A percentile compares a stretch with the other conserved stretches of the same genome.
Evolutionary conservation across 2,329 filamentous ascomycete genomes (phyloP).

Genomic region (Xylaria sp.): DNA sequence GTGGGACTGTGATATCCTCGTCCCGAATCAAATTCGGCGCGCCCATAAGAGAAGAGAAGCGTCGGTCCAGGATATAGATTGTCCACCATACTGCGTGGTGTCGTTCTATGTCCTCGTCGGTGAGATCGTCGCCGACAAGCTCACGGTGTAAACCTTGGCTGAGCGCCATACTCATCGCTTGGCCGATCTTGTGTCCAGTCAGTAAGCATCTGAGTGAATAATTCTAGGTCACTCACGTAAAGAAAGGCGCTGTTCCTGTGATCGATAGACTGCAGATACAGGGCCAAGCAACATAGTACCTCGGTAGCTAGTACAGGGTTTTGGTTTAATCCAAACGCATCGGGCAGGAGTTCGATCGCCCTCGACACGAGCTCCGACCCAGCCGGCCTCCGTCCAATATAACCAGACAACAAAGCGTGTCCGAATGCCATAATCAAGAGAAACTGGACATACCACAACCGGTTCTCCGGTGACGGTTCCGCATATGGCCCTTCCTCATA

Average conservation of each 20-base stretch:
- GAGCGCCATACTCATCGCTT: constrained; percentile 25
- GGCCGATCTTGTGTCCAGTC: constrained; percentile 17
- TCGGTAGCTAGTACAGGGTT: constrained; percentile 13
- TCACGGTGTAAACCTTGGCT: constrained; percentile 21
- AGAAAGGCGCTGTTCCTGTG: constrained; percentile 16
- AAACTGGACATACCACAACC: constrained; percentile 20
- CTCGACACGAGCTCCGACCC: constrained; percentile 21
- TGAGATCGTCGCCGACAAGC: constrained; percentile 12
- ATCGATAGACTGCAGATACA: constrained; percentile 25
- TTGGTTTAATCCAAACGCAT: constrained; percentile 20
- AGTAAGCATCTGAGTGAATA: neutral
- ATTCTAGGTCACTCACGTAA: neutral
- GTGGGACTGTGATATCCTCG: constrained; percentile 22
- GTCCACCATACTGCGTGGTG: constrained; percentile 21
- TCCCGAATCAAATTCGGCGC: constrained; percentile 21
- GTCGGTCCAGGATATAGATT: constrained; percentile 20
- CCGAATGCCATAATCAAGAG: constrained; percentile 25
- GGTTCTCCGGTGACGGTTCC: constrained; percentile 10
- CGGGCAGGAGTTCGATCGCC: constrained; percentile 24
- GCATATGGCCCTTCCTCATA: constrained; percentile 19
- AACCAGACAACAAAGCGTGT: constrained; percentile 14
- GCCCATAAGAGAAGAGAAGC: constrained; percentile 23
- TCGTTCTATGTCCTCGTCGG: constrained; percentile 17
- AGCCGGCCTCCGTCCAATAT: constrained; percentile 12
- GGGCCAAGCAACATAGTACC: constrained; percentile 21